Percentiles rank a stretch among this genome's conserved stretches.
Evolutionary conservation across 345 rosid species (phyloP).

Genomic region (Kandelia obovata): DNA sequence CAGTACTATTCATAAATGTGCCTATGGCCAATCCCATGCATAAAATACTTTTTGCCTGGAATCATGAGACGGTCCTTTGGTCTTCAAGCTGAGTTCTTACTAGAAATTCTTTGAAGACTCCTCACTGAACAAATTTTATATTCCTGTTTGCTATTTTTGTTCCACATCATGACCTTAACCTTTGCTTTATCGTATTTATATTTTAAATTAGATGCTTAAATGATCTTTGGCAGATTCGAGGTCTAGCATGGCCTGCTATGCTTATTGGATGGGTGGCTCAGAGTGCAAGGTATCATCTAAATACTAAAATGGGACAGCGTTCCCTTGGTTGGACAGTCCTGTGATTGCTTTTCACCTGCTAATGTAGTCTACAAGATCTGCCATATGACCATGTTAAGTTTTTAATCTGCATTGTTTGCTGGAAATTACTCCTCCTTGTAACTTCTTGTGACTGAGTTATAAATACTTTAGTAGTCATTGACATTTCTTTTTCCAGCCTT

Average conservation of each 20-base stretch:
- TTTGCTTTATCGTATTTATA: too few species aligned
- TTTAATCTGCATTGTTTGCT: neutral
- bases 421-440: neutral
- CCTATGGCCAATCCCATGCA: too few species aligned
- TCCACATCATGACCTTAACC: too few species aligned
- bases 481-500: slow-evolving; percentile 48
- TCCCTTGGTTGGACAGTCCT: slow-evolving; percentile 8
- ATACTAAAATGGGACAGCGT: slow-evolving; percentile 6
- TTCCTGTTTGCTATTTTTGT: too few species aligned
- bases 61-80: neutral
- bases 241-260: slow-evolving; percentile 94
- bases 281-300: slow-evolving; percentile 73
- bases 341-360: slow-evolving; percentile 3
- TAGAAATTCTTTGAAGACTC: too few species aligned
- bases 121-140: too few species aligned
- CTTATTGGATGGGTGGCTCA: slow-evolving; percentile 91
- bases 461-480: neutral
- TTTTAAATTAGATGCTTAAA: too few species aligned
- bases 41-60: too few species aligned
- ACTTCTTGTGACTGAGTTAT: neutral
- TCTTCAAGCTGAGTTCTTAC: neutral
- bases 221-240: slow-evolving; percentile 58
- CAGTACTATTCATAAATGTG: too few species aligned
- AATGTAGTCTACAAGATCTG: neutral
- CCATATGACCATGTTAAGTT: neutral